phyloP scores from a whole-genome alignment of 164 flowering plant species.

The Magnolia officinalis region DNA sequence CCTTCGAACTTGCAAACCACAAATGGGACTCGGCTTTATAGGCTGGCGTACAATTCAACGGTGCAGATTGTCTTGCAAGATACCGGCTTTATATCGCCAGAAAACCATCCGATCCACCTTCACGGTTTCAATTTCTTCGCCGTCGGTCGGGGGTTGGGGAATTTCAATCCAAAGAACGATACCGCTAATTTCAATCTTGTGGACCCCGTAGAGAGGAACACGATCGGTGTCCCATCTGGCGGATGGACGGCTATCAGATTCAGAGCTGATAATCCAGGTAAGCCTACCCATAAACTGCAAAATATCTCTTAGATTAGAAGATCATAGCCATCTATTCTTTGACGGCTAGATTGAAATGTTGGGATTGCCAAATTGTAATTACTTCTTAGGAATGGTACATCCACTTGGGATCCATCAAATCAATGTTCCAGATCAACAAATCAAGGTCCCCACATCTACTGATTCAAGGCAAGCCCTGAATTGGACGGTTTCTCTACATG shows the following conservation, averaged over 20 bases:
- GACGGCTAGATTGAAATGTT: too few species aligned
- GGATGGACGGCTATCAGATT: slow-evolving; percentile 84
- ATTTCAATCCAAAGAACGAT: slow-evolving; percentile 48
- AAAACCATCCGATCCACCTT: slow-evolving; percentile 74
- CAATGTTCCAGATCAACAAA: too few species aligned
- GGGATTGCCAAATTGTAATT: not conserved
- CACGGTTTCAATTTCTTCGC: slow-evolving; percentile 80
- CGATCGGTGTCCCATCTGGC: slow-evolving; percentile 73
- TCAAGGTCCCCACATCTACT: too few species aligned
- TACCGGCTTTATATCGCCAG: slow-evolving; percentile 59
- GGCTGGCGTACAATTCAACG: slow-evolving; percentile 47
- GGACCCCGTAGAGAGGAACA: slow-evolving; percentile 83
- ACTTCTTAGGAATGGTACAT: too few species aligned
- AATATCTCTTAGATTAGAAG: too few species aligned
- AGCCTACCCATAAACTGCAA: not conserved
- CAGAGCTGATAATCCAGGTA: slow-evolving; percentile 82
- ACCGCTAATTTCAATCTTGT: slow-evolving; percentile 56
- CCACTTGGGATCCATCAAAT: too few species aligned
- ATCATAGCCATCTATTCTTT: too few species aligned
- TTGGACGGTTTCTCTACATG: too few species aligned
- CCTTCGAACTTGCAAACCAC: slow-evolving; percentile 40
- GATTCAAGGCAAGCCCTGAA: too few species aligned
- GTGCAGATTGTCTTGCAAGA: slow-evolving; percentile 74
- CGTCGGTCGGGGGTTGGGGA: slow-evolving; percentile 69
- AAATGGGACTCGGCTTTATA: slow-evolving; percentile 57